Evolutionary conservation across 163 green algal genomes (phyloP).

Genomic region (Scenedesmus sp.): DNA sequence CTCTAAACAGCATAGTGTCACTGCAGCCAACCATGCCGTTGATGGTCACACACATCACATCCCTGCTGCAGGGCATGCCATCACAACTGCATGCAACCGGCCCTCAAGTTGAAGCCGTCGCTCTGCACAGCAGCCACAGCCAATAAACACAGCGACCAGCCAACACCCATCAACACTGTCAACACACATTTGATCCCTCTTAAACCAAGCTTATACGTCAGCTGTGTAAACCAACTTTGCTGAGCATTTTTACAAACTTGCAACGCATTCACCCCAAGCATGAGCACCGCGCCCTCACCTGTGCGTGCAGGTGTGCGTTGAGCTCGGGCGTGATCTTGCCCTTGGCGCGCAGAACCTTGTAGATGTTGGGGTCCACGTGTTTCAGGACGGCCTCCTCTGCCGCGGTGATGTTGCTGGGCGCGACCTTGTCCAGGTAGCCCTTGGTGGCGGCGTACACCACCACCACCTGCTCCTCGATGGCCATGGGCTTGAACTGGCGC

Average conservation of each 20-base stretch:
- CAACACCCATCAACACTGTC: no score
- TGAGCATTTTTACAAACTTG: no score
- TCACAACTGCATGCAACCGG: no score
- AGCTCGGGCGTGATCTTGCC: constrained; percentile 74
- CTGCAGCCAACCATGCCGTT: background rate
- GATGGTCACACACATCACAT: no score
- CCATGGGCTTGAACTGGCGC: constrained; percentile 90
- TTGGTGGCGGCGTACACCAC: constrained; percentile 90
- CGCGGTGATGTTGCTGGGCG: constrained; percentile 58
- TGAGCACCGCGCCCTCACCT: constrained; percentile 35
- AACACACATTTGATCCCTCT: no score
- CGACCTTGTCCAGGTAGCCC: constrained; percentile 93
- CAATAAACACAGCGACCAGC: no score
- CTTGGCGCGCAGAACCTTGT: constrained; percentile 66
- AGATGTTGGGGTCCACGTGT: constrained; percentile 68
- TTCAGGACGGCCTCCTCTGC: constrained; percentile 70
- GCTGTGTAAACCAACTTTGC: no score
- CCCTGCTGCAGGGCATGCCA: no score
- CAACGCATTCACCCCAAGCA: no score
- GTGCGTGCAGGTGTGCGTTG: constrained; percentile 66
- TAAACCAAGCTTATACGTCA: no score
- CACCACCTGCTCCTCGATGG: constrained; percentile 85
- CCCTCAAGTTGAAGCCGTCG: no score
- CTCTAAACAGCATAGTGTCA: no score
- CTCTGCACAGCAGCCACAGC: background rate